Base-by-base conservation (phyloP, 2,329 filamentous ascomycete species). In the Periconia sp. region DNA sequence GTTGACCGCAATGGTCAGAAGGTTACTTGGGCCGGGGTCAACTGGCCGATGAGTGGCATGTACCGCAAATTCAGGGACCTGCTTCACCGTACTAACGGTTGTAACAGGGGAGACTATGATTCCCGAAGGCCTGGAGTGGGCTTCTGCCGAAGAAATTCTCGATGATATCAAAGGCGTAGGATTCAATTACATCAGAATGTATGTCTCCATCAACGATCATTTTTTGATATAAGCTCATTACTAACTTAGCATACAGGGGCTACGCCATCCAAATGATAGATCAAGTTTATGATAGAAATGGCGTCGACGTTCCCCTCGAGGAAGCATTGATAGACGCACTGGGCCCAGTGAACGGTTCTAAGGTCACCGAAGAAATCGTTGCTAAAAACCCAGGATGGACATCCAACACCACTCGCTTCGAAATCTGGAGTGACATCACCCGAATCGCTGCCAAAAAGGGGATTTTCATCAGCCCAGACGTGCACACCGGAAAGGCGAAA, bases 121-220 rank as follows among this genome's bases (percentile, higher is more conserved):
- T 19, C 83, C 83, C 43, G 83, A 87, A 66, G 84, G 84, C 50
- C 76, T 86, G 23, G 78, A 85, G 70, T 79, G 79, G 71, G 79
- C 83, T 57, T 73, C 81, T 2, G 68, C 84, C 17, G 74, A 77
- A 58, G 69, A 71, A 53, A 79, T 85, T 41, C 78, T 81, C 54
- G 70, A 76, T 61, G 82, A 81, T 73, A 80, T 86, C 60, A 72
- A 74, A 41, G 63, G 67, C 30, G 76, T 80, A 49, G 82, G 82
- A 41, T 85, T 85, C 77, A 86, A 86, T 74, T 85, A 82, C 70
- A 82, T 86, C 41, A 82, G 84, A 45, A 68, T 77, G 57, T 64
- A 45, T 23, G 41, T 42, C 17, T 6, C 11, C 23, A 58, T 57
- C 11, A 15, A n/a, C n/a, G n/a, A n/a, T n/a, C n/a, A n/a, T n/a